Conservation (phyloP, 352 stramenopile species). For the Globisporangium iwayamae region DNA sequence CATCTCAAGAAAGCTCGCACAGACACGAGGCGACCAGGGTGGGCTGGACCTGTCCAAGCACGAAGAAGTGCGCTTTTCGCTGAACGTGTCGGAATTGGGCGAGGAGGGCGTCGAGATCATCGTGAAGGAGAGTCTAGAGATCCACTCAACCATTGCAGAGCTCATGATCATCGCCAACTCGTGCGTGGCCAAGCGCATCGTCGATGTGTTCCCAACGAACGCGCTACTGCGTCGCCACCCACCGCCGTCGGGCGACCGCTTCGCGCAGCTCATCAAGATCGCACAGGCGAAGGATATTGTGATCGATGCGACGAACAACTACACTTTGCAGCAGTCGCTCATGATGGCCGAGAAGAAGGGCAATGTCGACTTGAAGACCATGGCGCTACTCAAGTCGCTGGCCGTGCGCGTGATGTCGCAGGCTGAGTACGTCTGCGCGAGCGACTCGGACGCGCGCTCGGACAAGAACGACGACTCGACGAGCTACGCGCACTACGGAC, state of each 20-base stretch:
- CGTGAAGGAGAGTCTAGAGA: slow-evolving; percentile 90
- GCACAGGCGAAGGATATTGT: slow-evolving; percentile 64
- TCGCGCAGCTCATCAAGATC: slow-evolving; percentile 70
- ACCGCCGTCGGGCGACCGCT: slow-evolving; percentile 67
- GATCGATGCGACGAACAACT: slow-evolving; percentile 80
- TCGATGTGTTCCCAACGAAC: slow-evolving; percentile 70
- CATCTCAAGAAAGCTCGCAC: slow-evolving; percentile 59
- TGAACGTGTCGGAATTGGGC: slow-evolving; percentile 68
- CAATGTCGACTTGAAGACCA: slow-evolving; percentile 73
- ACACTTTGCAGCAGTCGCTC: slow-evolving; percentile 78
- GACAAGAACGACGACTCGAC: slow-evolving; percentile 42
- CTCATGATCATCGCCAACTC: slow-evolving; percentile 93
- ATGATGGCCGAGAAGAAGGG: slow-evolving; percentile 48
- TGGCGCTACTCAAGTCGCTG: slow-evolving; percentile 90
- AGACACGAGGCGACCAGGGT: slow-evolving; percentile 56
- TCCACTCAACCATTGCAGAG: slow-evolving; percentile 92
- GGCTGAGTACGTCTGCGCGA: slow-evolving; percentile 90
- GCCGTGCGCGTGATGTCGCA: slow-evolving; percentile 94
- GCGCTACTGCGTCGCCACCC: slow-evolving; percentile 88
- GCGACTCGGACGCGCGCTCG: slow-evolving; percentile 40
- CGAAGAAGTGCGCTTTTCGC: slow-evolving; percentile 82
- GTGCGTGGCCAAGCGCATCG: slow-evolving; percentile 84
- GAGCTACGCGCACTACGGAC: slow-evolving; percentile 83
- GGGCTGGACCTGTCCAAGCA: slow-evolving; percentile 79
- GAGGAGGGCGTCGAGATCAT: slow-evolving; percentile 81